Evolutionary conservation across 2,329 filamentous ascomycete species (phyloP), one percentile per base, ranked within the genome.

Genomic region (Chaetomiaceae sp.): DNA sequence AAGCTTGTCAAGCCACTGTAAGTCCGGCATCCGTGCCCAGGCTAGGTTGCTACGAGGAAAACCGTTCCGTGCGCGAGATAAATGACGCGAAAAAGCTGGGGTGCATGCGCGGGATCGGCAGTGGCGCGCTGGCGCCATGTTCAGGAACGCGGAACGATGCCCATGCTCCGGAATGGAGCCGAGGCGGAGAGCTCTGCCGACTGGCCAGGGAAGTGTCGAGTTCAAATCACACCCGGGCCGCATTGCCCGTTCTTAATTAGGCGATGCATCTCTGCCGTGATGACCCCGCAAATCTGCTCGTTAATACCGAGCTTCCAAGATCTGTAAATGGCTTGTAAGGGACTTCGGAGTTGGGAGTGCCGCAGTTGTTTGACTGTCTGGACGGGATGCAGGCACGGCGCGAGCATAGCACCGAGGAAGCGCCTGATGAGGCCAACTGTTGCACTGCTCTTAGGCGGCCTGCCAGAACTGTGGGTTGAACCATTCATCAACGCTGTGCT

Each of bases 171-270:
- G 50, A 47, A 51, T 48, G 47, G 31, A 17, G 45, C 33, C 31
- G 44, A 25, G 15, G 54, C 49, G 27, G 37, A 25, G 37, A 50
- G 22, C 20, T 14, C 15, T 31, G 17, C 25, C 42, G 42, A 44
- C 42, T 44, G 42, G 42, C 31, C 40, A 43, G 40, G 15, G 25
- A n/a, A 17, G 19, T 4, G 14, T 11, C 23, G 15, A 14, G 29
- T 15, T 7, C 33, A 45, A 36, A 47, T 40, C 29, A 45, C 36
- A 54, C 53, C 58, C 63, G 62, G 63, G 51, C 61, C 62, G 60
- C 55, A 54, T 60, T 61, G 61, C 62, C 63, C 27, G 47, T 54
- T 44, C 60, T 63, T 61, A 60, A 63, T 64, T 60, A 54, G 40
- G 53, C 53, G 52, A 37, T 49, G 27, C 42, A 55, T 45, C 19